phyloP scores from a whole-genome alignment of 352 stramenopile species.

The Phytophthora palmivora region DNA sequence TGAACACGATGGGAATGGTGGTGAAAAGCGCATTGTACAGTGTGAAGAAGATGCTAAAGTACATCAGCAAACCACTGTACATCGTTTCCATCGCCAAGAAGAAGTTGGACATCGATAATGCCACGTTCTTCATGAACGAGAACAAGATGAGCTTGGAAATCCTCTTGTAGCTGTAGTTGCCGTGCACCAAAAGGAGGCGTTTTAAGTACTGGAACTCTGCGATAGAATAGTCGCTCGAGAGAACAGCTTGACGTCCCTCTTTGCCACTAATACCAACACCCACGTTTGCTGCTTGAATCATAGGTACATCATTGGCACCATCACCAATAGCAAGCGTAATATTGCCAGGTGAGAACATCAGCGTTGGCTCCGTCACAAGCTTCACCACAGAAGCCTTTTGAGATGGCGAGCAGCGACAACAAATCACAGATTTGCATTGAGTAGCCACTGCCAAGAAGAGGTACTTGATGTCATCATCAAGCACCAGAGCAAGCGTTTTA shows the following conservation, averaged over 20 bases:
- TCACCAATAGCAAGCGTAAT: conserved; percentile 89
- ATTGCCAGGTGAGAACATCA: conserved; percentile 90
- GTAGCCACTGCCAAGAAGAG: conserved; percentile 88
- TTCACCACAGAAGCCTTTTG: conserved; percentile 90
- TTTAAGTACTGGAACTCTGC: conserved; percentile 88
- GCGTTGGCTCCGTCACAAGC: conserved; percentile 85
- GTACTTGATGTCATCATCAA: conserved; percentile 92
- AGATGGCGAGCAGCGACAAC: conserved; percentile 82
- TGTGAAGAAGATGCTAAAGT: conserved; percentile 91
- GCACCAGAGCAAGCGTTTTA: conserved; percentile 80
- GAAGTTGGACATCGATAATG: conserved; percentile 86
- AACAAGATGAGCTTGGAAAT: conserved; percentile 91
- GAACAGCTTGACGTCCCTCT: conserved; percentile 84
- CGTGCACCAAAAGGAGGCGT: conserved; percentile 82
- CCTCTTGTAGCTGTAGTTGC: conserved; percentile 92
- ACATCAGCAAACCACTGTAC: conserved; percentile 91
- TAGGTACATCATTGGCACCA: conserved; percentile 88
- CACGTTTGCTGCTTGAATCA: conserved; percentile 90
- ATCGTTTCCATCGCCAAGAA: conserved; percentile 85
- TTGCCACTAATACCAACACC: conserved; percentile 89
- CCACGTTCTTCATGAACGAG: conserved; percentile 92
- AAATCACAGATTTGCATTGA: conserved; percentile 91
- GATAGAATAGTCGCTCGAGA: conserved; percentile 88
- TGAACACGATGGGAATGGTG: conserved; percentile 90
- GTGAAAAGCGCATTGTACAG: conserved; percentile 92